Evolutionary conservation across 768 basidiomycete genomes (phyloP).

Genomic region (Lactifluus rugatus): DNA sequence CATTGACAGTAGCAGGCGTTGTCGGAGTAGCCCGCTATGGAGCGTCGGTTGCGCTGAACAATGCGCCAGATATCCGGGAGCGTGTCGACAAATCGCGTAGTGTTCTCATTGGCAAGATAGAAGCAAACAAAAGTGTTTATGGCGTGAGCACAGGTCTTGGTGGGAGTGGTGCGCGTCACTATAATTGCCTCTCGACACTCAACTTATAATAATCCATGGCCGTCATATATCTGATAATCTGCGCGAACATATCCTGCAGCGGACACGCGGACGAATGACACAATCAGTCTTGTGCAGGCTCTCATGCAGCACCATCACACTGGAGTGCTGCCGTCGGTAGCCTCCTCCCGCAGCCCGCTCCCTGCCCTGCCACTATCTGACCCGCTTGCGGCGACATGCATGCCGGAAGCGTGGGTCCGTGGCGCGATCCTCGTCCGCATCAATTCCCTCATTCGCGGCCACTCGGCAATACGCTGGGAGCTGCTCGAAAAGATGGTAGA

Average conservation of each 20-base stretch:
- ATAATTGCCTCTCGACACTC: not conserved
- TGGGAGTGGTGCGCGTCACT: slow-evolving; percentile 45
- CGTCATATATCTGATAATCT: no score
- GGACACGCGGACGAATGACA: slow-evolving; percentile 77
- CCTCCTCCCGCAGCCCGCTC: slow-evolving; percentile 27
- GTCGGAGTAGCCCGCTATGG: slow-evolving; percentile 64
- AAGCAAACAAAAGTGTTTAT: slow-evolving; percentile 62
- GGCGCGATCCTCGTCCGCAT: slow-evolving; percentile 83
- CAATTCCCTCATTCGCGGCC: slow-evolving; percentile 83
- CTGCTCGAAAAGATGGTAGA: slow-evolving; percentile 70
- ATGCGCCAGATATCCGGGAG: slow-evolving; percentile 36
- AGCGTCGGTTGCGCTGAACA: slow-evolving; percentile 41
- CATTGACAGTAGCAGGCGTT: slow-evolving; percentile 65
- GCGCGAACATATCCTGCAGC: slow-evolving; percentile 32
- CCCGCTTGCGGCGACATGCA: slow-evolving; percentile 52
- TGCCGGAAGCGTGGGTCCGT: slow-evolving; percentile 85
- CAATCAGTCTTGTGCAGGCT: slow-evolving; percentile 62
- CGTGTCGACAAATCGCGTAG: slow-evolving; percentile 53
- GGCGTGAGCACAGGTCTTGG: slow-evolving; percentile 84
- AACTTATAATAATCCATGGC: no score
- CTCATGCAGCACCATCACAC: slow-evolving; percentile 74
- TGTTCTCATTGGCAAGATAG: slow-evolving; percentile 58
- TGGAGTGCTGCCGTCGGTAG: slow-evolving; percentile 54
- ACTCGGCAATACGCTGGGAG: slow-evolving; percentile 77
- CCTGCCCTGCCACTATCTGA: slow-evolving; percentile 59